Conservation (phyloP, 805 yeast genomes). For the Spathaspora hagerdaliae region DNA sequence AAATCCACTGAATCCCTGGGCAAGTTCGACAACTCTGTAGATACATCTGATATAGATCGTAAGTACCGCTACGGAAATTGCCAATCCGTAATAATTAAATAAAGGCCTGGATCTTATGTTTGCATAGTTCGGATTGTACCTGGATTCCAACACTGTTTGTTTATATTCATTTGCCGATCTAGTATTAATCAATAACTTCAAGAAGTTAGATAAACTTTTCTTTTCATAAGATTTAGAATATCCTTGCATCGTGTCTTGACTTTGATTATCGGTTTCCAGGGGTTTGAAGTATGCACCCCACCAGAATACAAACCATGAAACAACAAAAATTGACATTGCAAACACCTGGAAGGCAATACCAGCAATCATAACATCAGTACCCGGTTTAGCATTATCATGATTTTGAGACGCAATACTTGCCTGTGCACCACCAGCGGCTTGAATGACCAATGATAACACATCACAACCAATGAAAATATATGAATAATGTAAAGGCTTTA, state of each 20-base stretch:
- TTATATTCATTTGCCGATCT: constrained; percentile 16
- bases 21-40: constrained; percentile 36
- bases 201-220: constrained; percentile 15
- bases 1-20: constrained; percentile 33
- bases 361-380: constrained; percentile 32
- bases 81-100: constrained; percentile 25
- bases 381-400: constrained; percentile 18
- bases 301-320: constrained; percentile 30
- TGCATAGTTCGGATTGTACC: constrained; percentile 21
- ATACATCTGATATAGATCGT: constrained; percentile 28
- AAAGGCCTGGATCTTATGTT: constrained; percentile 18
- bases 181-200: constrained; percentile 22
- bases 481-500: constrained; percentile 39
- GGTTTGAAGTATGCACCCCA: constrained; percentile 21
- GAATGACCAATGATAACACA: constrained; percentile 29
- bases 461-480: constrained; percentile 34
- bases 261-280: background rate
- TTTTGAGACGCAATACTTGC: constrained; percentile 19
- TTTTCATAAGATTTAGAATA: constrained; percentile 1
- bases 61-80: constrained; percentile 26
- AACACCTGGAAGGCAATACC: constrained; percentile 34
- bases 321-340: constrained; percentile 30
- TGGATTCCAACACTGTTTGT: constrained; percentile 18
- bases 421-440: constrained; percentile 38
- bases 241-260: constrained; percentile 1